A percentile compares a stretch with the other conserved stretches of the same genome.
These are phyloP conservation scores for Cucurbita moschata DNA, from an alignment of 306 rosid genomes.

Conservation along the genomic window DNA sequence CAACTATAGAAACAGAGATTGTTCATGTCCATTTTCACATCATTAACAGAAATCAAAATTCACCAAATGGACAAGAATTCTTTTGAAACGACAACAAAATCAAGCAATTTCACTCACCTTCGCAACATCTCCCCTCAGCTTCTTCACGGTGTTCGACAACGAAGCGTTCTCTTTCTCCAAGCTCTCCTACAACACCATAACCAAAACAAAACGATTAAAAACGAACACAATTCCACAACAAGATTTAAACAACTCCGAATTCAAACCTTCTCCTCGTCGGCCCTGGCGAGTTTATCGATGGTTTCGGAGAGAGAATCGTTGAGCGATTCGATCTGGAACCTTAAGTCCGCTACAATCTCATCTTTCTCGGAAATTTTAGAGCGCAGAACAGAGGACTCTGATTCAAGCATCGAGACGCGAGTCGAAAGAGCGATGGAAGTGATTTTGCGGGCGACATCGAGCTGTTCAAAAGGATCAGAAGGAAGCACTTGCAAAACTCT, in stretches of 20 bases:
- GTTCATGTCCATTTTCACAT: background rate
- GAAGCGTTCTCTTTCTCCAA: conserved; percentile 49
- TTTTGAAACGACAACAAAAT: background rate
- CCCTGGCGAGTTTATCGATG: conserved; percentile 40
- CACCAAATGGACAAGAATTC: background rate
- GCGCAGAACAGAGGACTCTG: conserved; percentile 36
- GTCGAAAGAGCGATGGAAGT: conserved; percentile 69
- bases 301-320: conserved; percentile 36
- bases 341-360: conserved; percentile 34
- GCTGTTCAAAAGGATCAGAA: conserved; percentile 79
- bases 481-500: conserved; percentile 50
- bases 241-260: background rate
- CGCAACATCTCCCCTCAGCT: conserved; percentile 73
- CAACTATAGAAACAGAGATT: conserved; percentile 37
- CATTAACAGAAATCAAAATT: background rate
- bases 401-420: conserved; percentile 52
- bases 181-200: conserved; percentile 30
- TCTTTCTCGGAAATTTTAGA: conserved; percentile 41
- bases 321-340: conserved; percentile 38
- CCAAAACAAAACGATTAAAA: background rate
- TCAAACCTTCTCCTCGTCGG: conserved; percentile 48
- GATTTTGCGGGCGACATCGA: conserved; percentile 94
- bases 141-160: conserved; percentile 50
- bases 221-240: background rate
- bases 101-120: conserved; percentile 35